Percentiles rank a stretch among this genome's conserved stretches.
Evolutionary conservation across 2,329 filamentous ascomycete genomes (phyloP).

Genomic region (Penicillium sp.): DNA sequence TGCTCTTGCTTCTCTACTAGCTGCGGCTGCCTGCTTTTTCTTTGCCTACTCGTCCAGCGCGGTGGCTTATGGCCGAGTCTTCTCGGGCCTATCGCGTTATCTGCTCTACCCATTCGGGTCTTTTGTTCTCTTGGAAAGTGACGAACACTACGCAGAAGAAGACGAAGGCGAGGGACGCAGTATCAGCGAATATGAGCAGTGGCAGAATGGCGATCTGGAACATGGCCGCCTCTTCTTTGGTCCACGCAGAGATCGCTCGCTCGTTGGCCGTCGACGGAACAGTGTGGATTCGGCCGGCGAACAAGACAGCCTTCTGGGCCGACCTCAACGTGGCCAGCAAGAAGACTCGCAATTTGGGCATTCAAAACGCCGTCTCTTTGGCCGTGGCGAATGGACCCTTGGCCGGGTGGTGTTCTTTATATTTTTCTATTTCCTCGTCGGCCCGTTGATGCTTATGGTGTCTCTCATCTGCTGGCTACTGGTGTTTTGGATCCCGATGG

Average conservation of each 20-base stretch:
- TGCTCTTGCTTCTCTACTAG: conserved; percentile 66
- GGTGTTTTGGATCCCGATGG: conserved; percentile 98
- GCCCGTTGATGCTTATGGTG: conserved; percentile 76
- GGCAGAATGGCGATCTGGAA: conserved; percentile 95
- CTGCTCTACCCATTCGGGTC: conserved; percentile 95
- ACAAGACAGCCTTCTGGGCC: conserved; percentile 80
- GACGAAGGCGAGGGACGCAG: conserved; percentile 93
- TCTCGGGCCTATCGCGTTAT: conserved; percentile 79
- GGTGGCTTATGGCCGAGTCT: conserved; percentile 75
- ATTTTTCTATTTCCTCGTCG: conserved; percentile 91
- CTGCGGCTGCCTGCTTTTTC: conserved; percentile 70
- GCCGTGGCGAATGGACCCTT: conserved; percentile 90
- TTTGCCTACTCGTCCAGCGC: conserved; percentile 76
- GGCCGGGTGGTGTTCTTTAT: conserved; percentile 93
- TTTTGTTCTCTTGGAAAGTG: conserved; percentile 86
- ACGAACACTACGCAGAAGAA: conserved; percentile 90
- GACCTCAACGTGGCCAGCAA: conserved; percentile 51
- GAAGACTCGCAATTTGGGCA: conserved; percentile 41
- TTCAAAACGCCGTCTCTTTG: conserved; percentile 81
- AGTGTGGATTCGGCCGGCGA: conserved; percentile 87
- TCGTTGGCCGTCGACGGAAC: conserved; percentile 78
- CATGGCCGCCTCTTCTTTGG: conserved; percentile 95
- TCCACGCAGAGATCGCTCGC: conserved; percentile 66
- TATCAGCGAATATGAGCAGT: conserved; percentile 98
- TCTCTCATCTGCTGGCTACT: conserved; percentile 90